Evolutionary conservation across 1,139 yeast genomes (phyloP).

Genomic region (Lodderomyces metapsilosis): DNA sequence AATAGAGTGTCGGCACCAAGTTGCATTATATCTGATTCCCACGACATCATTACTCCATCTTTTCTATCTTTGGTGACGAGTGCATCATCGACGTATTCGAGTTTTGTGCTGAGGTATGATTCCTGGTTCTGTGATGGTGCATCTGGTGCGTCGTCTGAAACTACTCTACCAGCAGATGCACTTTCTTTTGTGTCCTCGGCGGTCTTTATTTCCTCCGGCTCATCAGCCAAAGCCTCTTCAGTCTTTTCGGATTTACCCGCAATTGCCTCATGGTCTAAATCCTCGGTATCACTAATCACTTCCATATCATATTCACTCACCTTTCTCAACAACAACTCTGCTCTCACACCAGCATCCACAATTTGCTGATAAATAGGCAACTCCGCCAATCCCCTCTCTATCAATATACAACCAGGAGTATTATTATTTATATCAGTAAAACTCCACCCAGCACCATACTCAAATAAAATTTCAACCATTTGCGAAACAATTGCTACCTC

Average conservation of each 20-base stretch:
- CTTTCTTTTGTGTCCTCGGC: neutral
- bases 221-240: too few species aligned
- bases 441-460: slow-evolving; percentile 93
- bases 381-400: slow-evolving; percentile 46
- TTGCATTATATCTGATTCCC: slow-evolving; percentile 86
- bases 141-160: slow-evolving; percentile 19
- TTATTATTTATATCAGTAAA: slow-evolving; percentile 62
- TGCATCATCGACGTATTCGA: slow-evolving; percentile 70
- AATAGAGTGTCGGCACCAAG: slow-evolving; percentile 73
- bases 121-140: slow-evolving; percentile 67
- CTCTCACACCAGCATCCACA: slow-evolving; percentile 87
- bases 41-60: slow-evolving; percentile 98
- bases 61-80: slow-evolving; percentile 67
- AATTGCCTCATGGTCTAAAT: slow-evolving; percentile 20
- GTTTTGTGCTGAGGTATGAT: slow-evolving; percentile 62
- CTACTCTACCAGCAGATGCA: slow-evolving; percentile 1
- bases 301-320: slow-evolving; percentile 59
- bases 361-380: slow-evolving; percentile 48
- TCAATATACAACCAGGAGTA: slow-evolving; percentile 75
- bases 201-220: neutral
- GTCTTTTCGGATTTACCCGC: slow-evolving; percentile 9
- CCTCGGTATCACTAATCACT: slow-evolving; percentile 32
- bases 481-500: slow-evolving; percentile 49
- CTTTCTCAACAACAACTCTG: slow-evolving; percentile 77
- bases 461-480: slow-evolving; percentile 66